Conservation (phyloP, 2,329 filamentous ascomycete genomes). For the Moelleriella libera region DNA sequence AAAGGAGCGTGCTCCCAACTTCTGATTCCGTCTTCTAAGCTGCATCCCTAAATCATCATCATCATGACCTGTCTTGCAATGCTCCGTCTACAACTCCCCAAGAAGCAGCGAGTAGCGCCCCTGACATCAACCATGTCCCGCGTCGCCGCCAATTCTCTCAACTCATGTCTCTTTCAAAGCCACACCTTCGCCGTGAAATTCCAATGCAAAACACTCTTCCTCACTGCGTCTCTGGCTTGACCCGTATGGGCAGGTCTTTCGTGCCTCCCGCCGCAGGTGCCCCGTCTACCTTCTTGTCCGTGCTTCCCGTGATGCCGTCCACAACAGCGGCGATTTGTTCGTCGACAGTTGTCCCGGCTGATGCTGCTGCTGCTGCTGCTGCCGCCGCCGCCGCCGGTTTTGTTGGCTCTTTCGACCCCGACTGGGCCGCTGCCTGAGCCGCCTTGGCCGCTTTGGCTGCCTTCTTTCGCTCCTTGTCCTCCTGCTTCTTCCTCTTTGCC, state of each 20-base stretch:
- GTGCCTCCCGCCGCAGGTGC: constrained; percentile 8
- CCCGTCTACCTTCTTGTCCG: constrained; percentile 7
- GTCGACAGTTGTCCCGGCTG: background rate
- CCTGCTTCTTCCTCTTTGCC: constrained; percentile 34
- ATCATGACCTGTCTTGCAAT: too few relatives aligned
- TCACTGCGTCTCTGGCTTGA: constrained; percentile 6
- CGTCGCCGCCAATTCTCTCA: too few relatives aligned
- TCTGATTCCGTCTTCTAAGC: too few relatives aligned
- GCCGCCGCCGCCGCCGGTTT: background rate
- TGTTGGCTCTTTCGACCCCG: too few relatives aligned
- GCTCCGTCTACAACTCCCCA: too few relatives aligned
- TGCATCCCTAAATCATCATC: too few relatives aligned
- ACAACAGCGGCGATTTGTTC: background rate
- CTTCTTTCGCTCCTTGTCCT: constrained; percentile 29
- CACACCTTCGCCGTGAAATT: background rate
- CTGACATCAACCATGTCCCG: too few relatives aligned
- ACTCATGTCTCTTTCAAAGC: background rate
- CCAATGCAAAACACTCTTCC: background rate
- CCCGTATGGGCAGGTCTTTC: constrained; percentile 10
- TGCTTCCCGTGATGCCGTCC: background rate
- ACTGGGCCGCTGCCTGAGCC: constrained; percentile 13
- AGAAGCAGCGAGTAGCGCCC: too few relatives aligned
- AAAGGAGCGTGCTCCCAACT: too few relatives aligned
- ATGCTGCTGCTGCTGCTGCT: constrained; percentile 4
- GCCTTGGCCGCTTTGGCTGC: constrained; percentile 20